Base-by-base conservation (phyloP, 1,284 basidiomycete species). In the Tylopilus sp. region DNA sequence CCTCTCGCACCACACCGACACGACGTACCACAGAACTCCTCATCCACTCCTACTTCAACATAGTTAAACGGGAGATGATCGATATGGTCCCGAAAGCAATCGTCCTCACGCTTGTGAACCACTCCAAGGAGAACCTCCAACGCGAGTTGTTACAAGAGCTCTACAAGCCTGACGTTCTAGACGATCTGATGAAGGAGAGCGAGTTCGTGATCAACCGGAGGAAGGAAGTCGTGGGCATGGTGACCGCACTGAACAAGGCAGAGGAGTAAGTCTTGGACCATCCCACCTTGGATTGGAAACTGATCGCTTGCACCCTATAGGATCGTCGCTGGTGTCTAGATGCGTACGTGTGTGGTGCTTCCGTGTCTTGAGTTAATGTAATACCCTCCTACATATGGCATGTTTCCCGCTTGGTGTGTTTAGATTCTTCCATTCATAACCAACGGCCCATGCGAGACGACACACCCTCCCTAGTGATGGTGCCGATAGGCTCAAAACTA, bases 71-170 rank as follows among this genome's bases (percentile, higher is more conserved):
- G 47, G 95, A 97, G 70, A 94, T 99, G 86, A 98, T 98, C 66
- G 97, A 99, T 71, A 98, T 98, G 94, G 91, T 99, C 9, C 97
- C 97, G 16, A 93, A 95, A 71, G 95, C 96, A 31, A 97, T 99
- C 67, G 89, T 93, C 47, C 76, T 95, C 62, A 98, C 92, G 21
- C 82, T 99, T 26, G 95, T 99, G 44, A 89, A 85, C 64, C 84
- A 85, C 69, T 86, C 93, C 55, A 97, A 97, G 73, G 94, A 98
- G 71, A 85, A 90, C 66, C 75, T 97, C 56, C 94, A 97, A 71
- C 79, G 84, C 55, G 92, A 95, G 71, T 76, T 97, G 39, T 71
- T 97, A 48, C 86, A 91, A 62, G 90, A 93, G 70, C 74, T 94
- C 25, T 94, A 94, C 74, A 91, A 93, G 69, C 86, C 92, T 4